A percentile compares a stretch with the other conserved stretches of the same genome.
Evolutionary conservation across 2,329 filamentous ascomycete genomes (phyloP).

Genomic region (Chaetomiaceae sp.): DNA sequence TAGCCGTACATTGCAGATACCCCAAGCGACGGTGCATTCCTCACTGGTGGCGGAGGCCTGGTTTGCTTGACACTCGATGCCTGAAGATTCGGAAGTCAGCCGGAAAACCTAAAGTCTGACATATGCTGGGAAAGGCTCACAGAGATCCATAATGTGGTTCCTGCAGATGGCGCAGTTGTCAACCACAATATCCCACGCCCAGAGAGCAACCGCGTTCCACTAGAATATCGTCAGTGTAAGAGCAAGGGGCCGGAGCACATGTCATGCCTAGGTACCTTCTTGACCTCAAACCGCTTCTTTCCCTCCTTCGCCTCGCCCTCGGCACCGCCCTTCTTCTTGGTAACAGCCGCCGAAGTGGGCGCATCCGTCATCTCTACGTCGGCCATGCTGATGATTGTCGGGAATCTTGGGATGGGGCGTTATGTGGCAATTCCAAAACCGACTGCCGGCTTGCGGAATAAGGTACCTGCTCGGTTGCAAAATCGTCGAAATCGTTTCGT

Average conservation of each 20-base stretch:
- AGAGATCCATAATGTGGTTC: constrained; percentile 99
- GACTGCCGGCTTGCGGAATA: not conserved
- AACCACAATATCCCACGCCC: constrained; percentile 99
- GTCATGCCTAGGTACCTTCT: constrained; percentile 64
- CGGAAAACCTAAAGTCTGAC: not conserved
- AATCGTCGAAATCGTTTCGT: not conserved
- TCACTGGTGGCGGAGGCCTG: constrained; percentile 96
- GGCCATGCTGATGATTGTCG: constrained; percentile 60
- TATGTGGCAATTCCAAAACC: not conserved
- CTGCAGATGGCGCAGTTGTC: constrained; percentile 99
- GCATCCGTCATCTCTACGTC: constrained; percentile 97
- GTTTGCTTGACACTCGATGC: constrained; percentile 98
- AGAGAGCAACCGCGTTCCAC: constrained; percentile 98
- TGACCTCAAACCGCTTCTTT: constrained; percentile 97
- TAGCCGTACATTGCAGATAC: constrained; percentile 90
- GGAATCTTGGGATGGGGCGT: too few species aligned
- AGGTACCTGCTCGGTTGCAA: not conserved
- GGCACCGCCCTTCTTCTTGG: constrained; percentile 45
- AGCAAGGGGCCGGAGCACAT: not conserved
- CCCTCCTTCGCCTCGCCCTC: constrained; percentile 46
- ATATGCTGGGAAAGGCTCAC: constrained; percentile 45
- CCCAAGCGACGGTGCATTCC: constrained; percentile 98
- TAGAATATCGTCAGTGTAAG: constrained; percentile 35
- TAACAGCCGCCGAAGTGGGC: constrained; percentile 51
- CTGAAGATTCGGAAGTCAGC: constrained; percentile 40